Conservation (phyloP, 2,329 filamentous ascomycete species). For the Phaeoacremonium minimum region DNA sequence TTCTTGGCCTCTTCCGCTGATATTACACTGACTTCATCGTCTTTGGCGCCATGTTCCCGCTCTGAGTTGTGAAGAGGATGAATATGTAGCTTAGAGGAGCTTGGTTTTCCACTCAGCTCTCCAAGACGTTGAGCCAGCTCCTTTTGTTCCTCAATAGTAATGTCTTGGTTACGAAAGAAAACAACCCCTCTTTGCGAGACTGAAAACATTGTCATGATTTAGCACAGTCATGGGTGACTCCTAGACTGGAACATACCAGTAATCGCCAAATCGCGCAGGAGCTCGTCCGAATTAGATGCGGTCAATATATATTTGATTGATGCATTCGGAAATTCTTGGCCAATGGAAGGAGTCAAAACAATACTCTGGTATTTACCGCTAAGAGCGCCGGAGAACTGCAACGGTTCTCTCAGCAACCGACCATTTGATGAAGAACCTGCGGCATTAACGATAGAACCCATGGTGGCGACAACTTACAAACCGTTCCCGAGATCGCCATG, state of each 20-base stretch:
- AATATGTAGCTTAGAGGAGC: not conserved
- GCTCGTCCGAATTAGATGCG: no score
- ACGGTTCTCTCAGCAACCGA: no score
- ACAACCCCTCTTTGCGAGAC: conserved; percentile 31
- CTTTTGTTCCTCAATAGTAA: conserved; percentile 8
- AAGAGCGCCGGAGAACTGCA: no score
- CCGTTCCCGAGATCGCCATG: no score
- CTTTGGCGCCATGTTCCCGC: not conserved
- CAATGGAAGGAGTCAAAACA: not conserved
- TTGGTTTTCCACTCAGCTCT: conserved; percentile 4
- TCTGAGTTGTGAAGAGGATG: not conserved
- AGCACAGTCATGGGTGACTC: not conserved
- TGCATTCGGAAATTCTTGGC: not conserved
- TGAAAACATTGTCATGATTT: conserved; percentile 1
- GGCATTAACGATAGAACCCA: no score
- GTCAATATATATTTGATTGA: no score
- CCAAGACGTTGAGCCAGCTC: conserved; percentile 11
- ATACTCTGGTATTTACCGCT: no score
- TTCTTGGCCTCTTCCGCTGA: conserved; percentile 6
- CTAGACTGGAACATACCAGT: not conserved
- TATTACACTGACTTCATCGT: not conserved
- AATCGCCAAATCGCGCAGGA: no score
- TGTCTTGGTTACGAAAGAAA: conserved; percentile 28
- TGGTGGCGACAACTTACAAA: no score
- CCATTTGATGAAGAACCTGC: no score